Evolutionary conservation across 2,329 filamentous ascomycete species (phyloP).

Genomic region (Colletotrichum sp.): DNA sequence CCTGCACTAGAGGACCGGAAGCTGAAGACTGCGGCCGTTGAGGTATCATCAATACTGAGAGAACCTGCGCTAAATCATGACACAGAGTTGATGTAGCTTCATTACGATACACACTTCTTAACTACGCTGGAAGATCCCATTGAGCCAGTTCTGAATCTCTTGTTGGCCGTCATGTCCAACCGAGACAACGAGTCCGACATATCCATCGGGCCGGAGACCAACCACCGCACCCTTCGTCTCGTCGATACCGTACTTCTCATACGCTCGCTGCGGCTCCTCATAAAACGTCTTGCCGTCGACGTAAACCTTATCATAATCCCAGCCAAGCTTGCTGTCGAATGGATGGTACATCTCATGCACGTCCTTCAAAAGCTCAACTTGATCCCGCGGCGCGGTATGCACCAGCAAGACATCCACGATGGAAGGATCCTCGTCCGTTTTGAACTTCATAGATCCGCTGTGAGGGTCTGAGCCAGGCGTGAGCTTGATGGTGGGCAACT

Average conservation of each 20-base stretch:
- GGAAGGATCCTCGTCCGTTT: slow-evolving; percentile 36
- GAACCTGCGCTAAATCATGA: neutral
- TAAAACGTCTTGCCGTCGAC: slow-evolving; percentile 60
- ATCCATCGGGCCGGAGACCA: slow-evolving; percentile 11
- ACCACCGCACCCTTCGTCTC: neutral
- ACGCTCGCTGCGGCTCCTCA: slow-evolving; percentile 54
- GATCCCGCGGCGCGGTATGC: slow-evolving; percentile 59
- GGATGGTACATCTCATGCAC: slow-evolving; percentile 40
- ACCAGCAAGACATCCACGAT: slow-evolving; percentile 61
- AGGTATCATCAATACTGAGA: neutral
- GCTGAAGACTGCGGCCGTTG: neutral
- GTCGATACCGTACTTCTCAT: slow-evolving; percentile 65
- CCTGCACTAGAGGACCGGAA: neutral
- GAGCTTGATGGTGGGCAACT: slow-evolving; percentile 8
- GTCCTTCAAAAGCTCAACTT: slow-evolving; percentile 53
- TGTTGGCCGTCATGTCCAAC: neutral
- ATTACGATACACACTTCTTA: neutral
- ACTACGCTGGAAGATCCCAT: neutral
- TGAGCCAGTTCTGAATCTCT: slow-evolving; percentile 11
- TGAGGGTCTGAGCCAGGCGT: slow-evolving; percentile 11
- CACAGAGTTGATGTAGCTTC: neutral
- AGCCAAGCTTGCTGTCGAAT: slow-evolving; percentile 41
- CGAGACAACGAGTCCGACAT: slow-evolving; percentile 8
- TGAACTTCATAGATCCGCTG: slow-evolving; percentile 9
- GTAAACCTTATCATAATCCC: slow-evolving; percentile 63